A percentile compares a stretch with the other conserved stretches of the same genome.
Evolutionary conservation across 495 filamentous ascomycete species (phyloP).

Genomic region (Bryoglossum gracile): DNA sequence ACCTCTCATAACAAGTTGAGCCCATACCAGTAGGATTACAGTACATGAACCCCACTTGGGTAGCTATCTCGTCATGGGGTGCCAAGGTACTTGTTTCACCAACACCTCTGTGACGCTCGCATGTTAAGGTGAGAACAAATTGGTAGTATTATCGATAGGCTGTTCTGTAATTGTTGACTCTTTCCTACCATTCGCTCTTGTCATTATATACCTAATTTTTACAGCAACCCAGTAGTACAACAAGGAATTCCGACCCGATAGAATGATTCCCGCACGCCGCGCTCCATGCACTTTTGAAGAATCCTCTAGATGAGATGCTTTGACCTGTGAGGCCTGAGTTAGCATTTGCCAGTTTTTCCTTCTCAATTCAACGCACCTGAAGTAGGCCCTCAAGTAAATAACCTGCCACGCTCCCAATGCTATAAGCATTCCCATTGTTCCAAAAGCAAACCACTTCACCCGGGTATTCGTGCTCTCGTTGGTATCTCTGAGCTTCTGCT

Average conservation of each 20-base stretch:
- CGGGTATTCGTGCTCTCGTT: constrained; percentile 99
- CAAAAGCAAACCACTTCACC: constrained; percentile 97
- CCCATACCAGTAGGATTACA: too few relatives aligned
- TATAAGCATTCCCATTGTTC: constrained; percentile 88
- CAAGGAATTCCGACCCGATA: constrained; percentile 13
- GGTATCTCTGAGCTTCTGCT: constrained; percentile 95
- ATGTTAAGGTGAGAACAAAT: too few relatives aligned
- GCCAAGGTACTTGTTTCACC: too few relatives aligned
- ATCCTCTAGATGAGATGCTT: constrained; percentile 73
- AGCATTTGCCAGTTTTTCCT: background rate
- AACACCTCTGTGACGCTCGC: too few relatives aligned
- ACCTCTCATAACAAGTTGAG: too few relatives aligned
- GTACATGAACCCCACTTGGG: too few relatives aligned
- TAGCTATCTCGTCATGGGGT: too few relatives aligned
- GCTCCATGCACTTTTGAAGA: background rate
- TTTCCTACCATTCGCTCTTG: constrained; percentile 14
- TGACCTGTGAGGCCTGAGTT: constrained; percentile 44
- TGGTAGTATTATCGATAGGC: too few relatives aligned
- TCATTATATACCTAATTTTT: constrained; percentile 25
- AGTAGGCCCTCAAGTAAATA: constrained; percentile 94
- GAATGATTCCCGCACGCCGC: constrained; percentile 10
- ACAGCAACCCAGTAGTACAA: constrained; percentile 22
- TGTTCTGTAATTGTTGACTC: too few relatives aligned
- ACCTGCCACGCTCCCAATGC: constrained; percentile 94
- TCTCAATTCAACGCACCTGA: constrained; percentile 50